A percentile compares a stretch with the other conserved stretches of the same genome.
phyloP scores from a whole-genome alignment of 2,329 filamentous ascomycete genomes.

The Emergomyces orientalis region DNA sequence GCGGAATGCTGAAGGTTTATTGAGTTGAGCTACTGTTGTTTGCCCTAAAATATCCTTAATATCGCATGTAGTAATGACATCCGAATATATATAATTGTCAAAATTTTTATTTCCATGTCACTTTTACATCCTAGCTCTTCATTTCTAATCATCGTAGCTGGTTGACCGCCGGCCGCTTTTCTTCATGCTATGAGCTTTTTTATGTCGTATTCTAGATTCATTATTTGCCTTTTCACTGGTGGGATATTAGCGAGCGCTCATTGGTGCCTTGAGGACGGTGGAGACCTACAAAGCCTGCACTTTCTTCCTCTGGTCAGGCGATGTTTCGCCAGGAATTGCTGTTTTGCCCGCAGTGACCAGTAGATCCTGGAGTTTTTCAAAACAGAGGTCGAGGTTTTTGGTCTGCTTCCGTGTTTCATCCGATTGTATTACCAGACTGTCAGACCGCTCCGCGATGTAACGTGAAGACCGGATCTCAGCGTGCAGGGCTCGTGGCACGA shows the following conservation, averaged over 20 bases:
- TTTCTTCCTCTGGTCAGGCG: constrained; percentile 44
- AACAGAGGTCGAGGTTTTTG: constrained; percentile 52
- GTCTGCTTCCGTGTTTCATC: constrained; percentile 54
- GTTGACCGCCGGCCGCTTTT: constrained; percentile 46
- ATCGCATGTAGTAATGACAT: constrained; percentile 3
- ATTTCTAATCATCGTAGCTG: constrained; percentile 28
- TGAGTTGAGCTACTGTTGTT: constrained; percentile 10
- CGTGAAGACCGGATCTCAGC: constrained; percentile 43
- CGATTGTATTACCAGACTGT: constrained; percentile 51
- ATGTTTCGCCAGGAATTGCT: constrained; percentile 52
- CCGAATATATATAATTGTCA: neutral
- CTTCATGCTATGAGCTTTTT: constrained; percentile 54
- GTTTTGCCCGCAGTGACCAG: constrained; percentile 43
- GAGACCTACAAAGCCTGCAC: constrained; percentile 45
- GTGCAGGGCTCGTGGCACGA: constrained; percentile 48
- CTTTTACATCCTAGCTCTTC: neutral
- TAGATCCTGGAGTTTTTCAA: constrained; percentile 47
- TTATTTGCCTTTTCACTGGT: constrained; percentile 48
- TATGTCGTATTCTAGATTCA: constrained; percentile 47
- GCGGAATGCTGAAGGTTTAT: constrained; percentile 23
- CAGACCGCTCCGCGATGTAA: constrained; percentile 46
- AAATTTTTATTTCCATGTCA: neutral
- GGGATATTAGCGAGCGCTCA: constrained; percentile 1
- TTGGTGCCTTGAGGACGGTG: neutral
- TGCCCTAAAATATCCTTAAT: neutral